phyloP scores from a whole-genome alignment of 179 eudicot species.

The Nepenthes alata region DNA sequence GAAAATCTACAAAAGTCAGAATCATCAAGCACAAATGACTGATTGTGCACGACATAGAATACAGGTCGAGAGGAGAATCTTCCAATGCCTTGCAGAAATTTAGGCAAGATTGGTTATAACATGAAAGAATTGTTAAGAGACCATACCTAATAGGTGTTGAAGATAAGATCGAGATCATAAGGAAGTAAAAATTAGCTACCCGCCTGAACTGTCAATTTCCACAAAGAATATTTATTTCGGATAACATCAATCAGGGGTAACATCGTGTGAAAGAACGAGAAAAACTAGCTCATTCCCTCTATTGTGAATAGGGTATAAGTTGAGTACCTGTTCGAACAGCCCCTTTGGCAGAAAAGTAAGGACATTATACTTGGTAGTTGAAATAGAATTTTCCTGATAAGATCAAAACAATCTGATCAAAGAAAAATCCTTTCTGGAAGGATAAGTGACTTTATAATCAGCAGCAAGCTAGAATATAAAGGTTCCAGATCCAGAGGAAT shows the following conservation, averaged over 20 bases:
- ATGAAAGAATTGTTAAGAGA: background rate
- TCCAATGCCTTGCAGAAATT: no score
- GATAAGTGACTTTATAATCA: background rate
- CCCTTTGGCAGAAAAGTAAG: constrained; percentile 93
- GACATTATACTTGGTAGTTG: constrained; percentile 90
- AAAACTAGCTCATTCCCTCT: background rate
- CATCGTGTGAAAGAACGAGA: constrained; percentile 2
- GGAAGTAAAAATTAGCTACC: constrained; percentile 97
- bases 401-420: constrained; percentile 7
- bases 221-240: constrained; percentile 9
- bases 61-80: no score
- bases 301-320: constrained; percentile 4
- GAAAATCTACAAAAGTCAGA: no score
- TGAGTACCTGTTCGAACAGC: constrained; percentile 86
- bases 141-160: constrained; percentile 87
- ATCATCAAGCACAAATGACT: no score
- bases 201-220: constrained; percentile 87
- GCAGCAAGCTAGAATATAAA: no score
- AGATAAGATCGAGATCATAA: constrained; percentile 80
- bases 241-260: constrained; percentile 1
- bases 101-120: no score
- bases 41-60: no score
- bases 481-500: no score
- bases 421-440: background rate
- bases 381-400: constrained; percentile 87